Evolutionary conservation across 2,329 filamentous ascomycete genomes (phyloP), one percentile per base, ranked within the genome.

Genomic region (Aspergillus pseudoglaucus): DNA sequence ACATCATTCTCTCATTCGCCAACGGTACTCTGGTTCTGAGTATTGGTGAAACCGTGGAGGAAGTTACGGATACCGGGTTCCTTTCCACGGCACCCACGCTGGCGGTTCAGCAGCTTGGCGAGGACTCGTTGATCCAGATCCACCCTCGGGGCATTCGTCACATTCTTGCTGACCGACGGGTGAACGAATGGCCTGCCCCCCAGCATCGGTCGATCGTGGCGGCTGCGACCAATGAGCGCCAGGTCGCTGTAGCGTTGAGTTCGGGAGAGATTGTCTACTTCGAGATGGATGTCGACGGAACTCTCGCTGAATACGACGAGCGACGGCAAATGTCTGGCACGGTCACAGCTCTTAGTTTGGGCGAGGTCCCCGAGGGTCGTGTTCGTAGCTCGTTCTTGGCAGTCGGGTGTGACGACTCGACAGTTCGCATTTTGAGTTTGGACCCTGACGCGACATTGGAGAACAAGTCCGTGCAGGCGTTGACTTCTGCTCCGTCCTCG

Each of bases 231-330:
- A 99, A 98, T 61, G 84, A 91, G 59, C 83, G 88, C 38, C 93
- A 99, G 69, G 88, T 98, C 22, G 90, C 90, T 3, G 85, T 97
- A 44, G 93, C 93, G 1, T 76, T 99, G 22, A 97, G 90, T 64
- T 96, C 90, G 7, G 91, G 91, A 33, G 93, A 98, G 67, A 91
- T 98, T 53, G 88, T 95, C 38, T 98, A 97, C 64, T 98, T 98
- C 58, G 94, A 98, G 66, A 91, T 96, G 83, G 93, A 96, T 61
- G 80, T 82, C 0, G 91, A 97, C 67, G 90, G 90, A 25, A 87
- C 87, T 3, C 76, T 97, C 27, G 89, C 89, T 30, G 91, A 97
- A 71, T 95, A 96, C 56, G 87, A 97, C 55, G 90, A 97, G 62
- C 90, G 91, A 66, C 89, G 90, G 59, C 87, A 94, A 60, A 93